Evolutionary conservation across 2,329 filamentous ascomycete genomes (phyloP), one percentile per base, ranked within the genome.

Genomic region (Xylaria polymorpha): DNA sequence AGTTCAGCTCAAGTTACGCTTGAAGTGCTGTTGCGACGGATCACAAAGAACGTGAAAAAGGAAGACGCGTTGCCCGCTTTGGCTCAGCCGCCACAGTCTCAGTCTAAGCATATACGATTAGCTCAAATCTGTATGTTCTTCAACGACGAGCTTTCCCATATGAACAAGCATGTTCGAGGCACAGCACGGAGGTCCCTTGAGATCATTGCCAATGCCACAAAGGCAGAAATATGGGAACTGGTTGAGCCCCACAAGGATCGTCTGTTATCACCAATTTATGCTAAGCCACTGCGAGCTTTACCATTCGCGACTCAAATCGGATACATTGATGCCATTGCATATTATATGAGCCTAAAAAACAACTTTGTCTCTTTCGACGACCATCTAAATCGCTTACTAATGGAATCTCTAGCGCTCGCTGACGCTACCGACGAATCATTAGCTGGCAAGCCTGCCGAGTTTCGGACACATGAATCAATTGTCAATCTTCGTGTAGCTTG

Each of bases 311-410:
- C 94, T 2, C 97, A 99, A 82, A 99, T 99, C 74, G 97, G 96
- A 4, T 98, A 97, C 77, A 98, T 99, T 74, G 97, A 99, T 79
- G 96, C 96, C 0, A 94, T 99, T 77, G 97, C 94, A 0, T 99
- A 97, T 80, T 97, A 97, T 77, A 88, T 99, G 83, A 91, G 91
- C 66, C 85, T 99, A 58, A 95, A 97, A 79, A 90, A 91, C 58
- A 92, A 96, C 72, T 95, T 98, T 76, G 90, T 99, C 32, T 89
- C 91, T 8, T 97, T 98, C 79, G 96, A 98, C 73, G 95, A 98
- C 59, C 90, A 94, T 71, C 86, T 98, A 32, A 97, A 96, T 73
- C 89, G 96, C 53, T 84, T 99, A 50, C 86, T 99, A 68, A 92
- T 97, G 88, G 96, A 99, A 81, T 97, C 95, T 6, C 85, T 99